Evolutionary conservation across 2,329 filamentous ascomycete genomes (phyloP), one percentile per base, ranked within the genome.

Genomic region (Leptographium flavum): DNA sequence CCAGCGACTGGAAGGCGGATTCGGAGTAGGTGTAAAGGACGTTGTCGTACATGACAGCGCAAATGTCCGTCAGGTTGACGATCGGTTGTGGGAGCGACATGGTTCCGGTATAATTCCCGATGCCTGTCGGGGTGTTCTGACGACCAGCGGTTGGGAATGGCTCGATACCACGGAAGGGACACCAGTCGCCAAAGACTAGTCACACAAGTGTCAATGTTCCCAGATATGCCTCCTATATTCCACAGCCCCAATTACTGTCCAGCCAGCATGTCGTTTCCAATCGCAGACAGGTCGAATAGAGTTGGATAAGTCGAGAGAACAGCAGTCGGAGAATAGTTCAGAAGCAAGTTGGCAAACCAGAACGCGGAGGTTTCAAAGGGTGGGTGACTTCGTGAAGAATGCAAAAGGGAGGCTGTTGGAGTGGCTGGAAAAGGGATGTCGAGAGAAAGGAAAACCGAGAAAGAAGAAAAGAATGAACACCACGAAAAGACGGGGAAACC

Each of bases 21-120:
- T 77, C 64, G 6, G 86, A 85, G 61, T 86, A 94, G 39, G 83
- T 79, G 66, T 93, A 96, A 44, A 96, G 76, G 13, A 79, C 87
- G 60, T 87, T 80, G 58, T 87, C 71, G 66, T 85, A 71, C 50
- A 95, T 73, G 57, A 83, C 76, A 47, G 87, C 87, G 64, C 90
- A 96, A 56, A 85, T 79, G 62, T 81, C 78, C 60, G 79, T 74
- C 59, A 95, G 67, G 50, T 80, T 68, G 58, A 78, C 71, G 44
- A 74, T 67, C 43, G 87, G 87, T 57, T 77, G 65, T 41, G 87
- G 86, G 46, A 81, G 69, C 57, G 78, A 67, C 87, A 93, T 93
- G 43, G 52, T 28, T 8, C 21, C 17, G 15, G 25, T 8, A 19
- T 31, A 23, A 19, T 11, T 21, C 27, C 45, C 19, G 56, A 49